Percentiles rank a stretch among this genome's conserved stretches.
These are phyloP conservation scores for Bonia amplexicaulis DNA, from an alignment of 176 grass and related monocot genomes.

Conservation along the genomic window DNA sequence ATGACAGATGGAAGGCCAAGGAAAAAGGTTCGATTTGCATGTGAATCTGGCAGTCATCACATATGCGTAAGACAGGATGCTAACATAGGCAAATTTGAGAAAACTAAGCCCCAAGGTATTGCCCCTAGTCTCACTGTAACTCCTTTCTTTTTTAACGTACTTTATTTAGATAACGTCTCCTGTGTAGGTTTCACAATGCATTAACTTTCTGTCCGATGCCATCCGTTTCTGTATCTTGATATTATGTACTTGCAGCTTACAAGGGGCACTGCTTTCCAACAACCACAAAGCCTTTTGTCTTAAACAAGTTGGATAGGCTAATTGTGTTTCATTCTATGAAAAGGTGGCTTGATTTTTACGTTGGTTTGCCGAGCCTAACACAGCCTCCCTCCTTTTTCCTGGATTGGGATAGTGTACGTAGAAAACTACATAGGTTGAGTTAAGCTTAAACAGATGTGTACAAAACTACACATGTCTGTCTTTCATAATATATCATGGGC, in stretches of 20 bases:
- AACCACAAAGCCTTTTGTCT: no score
- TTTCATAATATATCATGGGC: background rate
- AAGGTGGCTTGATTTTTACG: no score
- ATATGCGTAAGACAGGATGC: background rate
- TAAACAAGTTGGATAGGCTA: no score
- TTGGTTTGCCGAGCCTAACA: no score
- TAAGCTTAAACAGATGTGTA: no score
- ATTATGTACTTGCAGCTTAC: background rate
- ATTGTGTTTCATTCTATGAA: no score
- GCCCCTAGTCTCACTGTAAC: background rate
- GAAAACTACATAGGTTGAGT: no score
- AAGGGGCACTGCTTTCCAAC: background rate
- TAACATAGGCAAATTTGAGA: slow-evolving; percentile 16
- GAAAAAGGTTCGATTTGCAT: slow-evolving; percentile 60
- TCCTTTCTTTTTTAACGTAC: background rate
- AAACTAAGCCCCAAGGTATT: slow-evolving; percentile 21
- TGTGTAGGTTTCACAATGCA: background rate
- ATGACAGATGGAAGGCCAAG: slow-evolving; percentile 50
- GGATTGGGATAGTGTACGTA: no score
- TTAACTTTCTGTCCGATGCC: background rate
- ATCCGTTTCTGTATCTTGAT: background rate
- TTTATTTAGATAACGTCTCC: background rate
- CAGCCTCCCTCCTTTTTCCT: no score
- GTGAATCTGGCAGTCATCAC: slow-evolving; percentile 37
- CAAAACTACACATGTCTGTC: background rate